phyloP scores from a whole-genome alignment of 116 monocot species.

The Thalassia testudinum region DNA sequence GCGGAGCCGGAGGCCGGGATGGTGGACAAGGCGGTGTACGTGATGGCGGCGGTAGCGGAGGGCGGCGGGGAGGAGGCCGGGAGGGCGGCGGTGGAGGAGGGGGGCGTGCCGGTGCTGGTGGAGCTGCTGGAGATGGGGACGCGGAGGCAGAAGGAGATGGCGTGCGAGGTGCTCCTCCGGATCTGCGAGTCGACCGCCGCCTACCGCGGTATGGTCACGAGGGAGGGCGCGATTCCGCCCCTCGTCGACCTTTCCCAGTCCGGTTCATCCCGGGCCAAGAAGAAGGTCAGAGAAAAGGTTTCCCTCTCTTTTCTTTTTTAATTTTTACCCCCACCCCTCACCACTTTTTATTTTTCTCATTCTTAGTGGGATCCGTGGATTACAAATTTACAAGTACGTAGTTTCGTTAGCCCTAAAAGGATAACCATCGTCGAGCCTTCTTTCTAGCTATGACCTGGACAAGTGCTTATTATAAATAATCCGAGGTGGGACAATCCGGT shows the following conservation, averaged over 20 bases:
- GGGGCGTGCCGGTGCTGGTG: constrained; percentile 43
- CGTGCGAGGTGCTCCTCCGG: constrained; percentile 26
- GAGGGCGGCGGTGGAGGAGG: constrained; percentile 35
- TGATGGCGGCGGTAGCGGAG: constrained; percentile 21
- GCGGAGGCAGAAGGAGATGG: constrained; percentile 34
- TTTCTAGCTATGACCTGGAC: too few species aligned
- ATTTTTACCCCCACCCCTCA: neutral
- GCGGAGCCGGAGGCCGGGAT: constrained; percentile 37
- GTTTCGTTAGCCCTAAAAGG: too few species aligned
- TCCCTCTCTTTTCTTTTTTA: too few species aligned
- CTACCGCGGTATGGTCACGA: constrained; percentile 31
- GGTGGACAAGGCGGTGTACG: constrained; percentile 63
- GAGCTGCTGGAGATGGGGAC: constrained; percentile 52
- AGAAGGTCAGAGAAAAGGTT: constrained; percentile 24
- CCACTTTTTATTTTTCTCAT: too few species aligned
- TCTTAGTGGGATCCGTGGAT: neutral
- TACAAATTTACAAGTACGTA: too few species aligned
- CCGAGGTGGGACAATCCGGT: too few species aligned
- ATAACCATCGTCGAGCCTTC: too few species aligned
- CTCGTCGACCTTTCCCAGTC: constrained; percentile 53
- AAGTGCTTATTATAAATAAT: too few species aligned
- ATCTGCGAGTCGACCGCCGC: constrained; percentile 27
- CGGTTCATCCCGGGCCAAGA: constrained; percentile 32
- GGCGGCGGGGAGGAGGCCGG: constrained; percentile 26
- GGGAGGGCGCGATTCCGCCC: constrained; percentile 65